Evolutionary conservation across 2,329 filamentous ascomycete species (phyloP), one percentile per base, ranked within the genome.

Genomic region (Aciculosporium take): DNA sequence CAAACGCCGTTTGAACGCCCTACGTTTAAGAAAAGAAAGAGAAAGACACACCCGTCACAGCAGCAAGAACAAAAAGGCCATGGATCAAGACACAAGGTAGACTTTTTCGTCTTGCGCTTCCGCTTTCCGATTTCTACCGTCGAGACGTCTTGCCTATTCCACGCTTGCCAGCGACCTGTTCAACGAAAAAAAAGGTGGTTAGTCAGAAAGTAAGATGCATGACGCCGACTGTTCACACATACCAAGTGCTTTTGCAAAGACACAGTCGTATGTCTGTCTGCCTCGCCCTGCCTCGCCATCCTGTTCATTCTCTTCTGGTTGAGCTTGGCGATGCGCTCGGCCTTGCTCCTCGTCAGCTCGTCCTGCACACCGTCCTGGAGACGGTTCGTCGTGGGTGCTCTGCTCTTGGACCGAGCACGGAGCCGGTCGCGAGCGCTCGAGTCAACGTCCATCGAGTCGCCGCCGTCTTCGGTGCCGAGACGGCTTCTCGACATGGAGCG

Each of bases 231-330:
- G n/a, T n/a, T n/a, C n/a, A 48, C 51, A 74, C 80, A 62, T 73
- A 94, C 81, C 75, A 98, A 71, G 68, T 96, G 91, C 69, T 94
- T 98, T 48, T 80, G 76, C 63, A 94, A 66, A 40, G 84, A 74
- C 29, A 84, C 83, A 42, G 80, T 80, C 47, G 79, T 78, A 66
- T 96, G 89, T 59, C 93, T 79, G 72, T 98, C 91, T 47, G 82
- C 88, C 69, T 98, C 91, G 71, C 91, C 91, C 72, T 93, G 85
- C 62, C 88, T 80, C 34, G 91, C 91, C 82, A 93, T 91, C 50
- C 89, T 78, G 71, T 98, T 98, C 87, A 93, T 95, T 76, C 87
- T 89, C 74, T 89, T 87, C 79, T 98, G 93, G 55, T 80, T 74
- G 59, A 98, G 67, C 74, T 94, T 96, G 58, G 79, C 74, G 59